Conservation (phyloP, 2,329 filamentous ascomycete genomes). For the Beauveria australis region DNA sequence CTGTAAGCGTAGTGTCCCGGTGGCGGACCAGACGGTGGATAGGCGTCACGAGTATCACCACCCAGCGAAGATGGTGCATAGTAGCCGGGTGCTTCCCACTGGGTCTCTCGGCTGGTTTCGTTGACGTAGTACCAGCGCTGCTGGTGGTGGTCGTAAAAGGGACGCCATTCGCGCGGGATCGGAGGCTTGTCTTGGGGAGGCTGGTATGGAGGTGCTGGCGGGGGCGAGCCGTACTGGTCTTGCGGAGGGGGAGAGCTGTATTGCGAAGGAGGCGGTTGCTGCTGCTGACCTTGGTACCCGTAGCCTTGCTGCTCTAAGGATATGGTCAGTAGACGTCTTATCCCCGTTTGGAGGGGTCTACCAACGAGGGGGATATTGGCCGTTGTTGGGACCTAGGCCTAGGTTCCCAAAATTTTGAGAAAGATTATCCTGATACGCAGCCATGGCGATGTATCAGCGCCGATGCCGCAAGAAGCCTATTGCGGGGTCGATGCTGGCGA, state of each 20-base stretch:
- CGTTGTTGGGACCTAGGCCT: conserved; percentile 8
- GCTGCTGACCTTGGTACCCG: conserved; percentile 4
- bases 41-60: conserved; percentile 19
- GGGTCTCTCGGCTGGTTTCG: conserved; percentile 49
- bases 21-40: not conserved
- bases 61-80: conserved; percentile 15
- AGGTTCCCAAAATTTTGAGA: conserved; percentile 9
- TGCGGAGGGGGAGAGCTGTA: conserved; percentile 4
- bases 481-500: not conserved
- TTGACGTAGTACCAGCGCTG: conserved; percentile 61
- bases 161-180: conserved; percentile 52
- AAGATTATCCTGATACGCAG: conserved; percentile 9
- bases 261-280: not conserved
- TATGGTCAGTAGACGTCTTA: not conserved
- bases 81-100: conserved; percentile 52
- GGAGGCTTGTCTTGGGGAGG: conserved; percentile 35
- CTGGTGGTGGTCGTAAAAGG: conserved; percentile 53
- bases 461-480: not conserved
- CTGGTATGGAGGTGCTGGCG: conserved; percentile 21
- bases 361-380: conserved; percentile 7
- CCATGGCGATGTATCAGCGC: not conserved
- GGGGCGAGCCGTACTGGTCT: conserved; percentile 4
- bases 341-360: not conserved
- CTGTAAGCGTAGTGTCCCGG: not conserved
- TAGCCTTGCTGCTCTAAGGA: conserved; percentile 3